These are phyloP conservation scores for Macrophomina phaseolina DNA, from an alignment of 2,329 filamentous ascomycete genomes.

Conservation along the genomic window DNA sequence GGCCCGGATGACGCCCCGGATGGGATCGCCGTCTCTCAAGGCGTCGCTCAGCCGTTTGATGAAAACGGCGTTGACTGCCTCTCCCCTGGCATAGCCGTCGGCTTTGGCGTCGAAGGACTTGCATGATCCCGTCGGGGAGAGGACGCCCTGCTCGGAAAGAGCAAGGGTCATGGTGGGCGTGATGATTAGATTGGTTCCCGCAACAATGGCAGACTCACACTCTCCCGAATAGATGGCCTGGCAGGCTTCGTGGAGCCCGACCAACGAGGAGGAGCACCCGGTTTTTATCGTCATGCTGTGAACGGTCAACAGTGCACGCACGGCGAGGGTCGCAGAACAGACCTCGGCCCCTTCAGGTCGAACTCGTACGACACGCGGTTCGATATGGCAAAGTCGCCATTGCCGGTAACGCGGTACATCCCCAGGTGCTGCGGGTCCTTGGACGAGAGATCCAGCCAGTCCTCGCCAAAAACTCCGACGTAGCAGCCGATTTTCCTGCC, in stretches of 20 bases:
- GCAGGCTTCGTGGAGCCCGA: slow-evolving; percentile 47
- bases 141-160: slow-evolving; percentile 44
- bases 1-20: slow-evolving; percentile 42
- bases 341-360: slow-evolving; percentile 34
- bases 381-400: slow-evolving; percentile 33
- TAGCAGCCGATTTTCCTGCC: slow-evolving; percentile 41
- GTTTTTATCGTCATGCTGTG: slow-evolving; percentile 37
- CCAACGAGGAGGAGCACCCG: slow-evolving; percentile 49
- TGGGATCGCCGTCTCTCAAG: slow-evolving; percentile 41
- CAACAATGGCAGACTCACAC: slow-evolving; percentile 42
- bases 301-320: not conserved
- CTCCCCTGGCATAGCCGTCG: slow-evolving; percentile 44
- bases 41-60: slow-evolving; percentile 40
- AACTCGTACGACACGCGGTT: slow-evolving; percentile 38
- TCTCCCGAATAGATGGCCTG: slow-evolving; percentile 37
- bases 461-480: slow-evolving; percentile 37
- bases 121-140: slow-evolving; percentile 39
- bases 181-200: slow-evolving; percentile 46
- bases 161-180: slow-evolving; percentile 38
- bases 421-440: slow-evolving; percentile 22
- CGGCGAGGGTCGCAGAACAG: not conserved
- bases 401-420: slow-evolving; percentile 28
- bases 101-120: slow-evolving; percentile 42
- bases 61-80: slow-evolving; percentile 42
- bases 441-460: slow-evolving; percentile 30